A percentile compares a stretch with the other conserved stretches of the same genome.
Conservation (phyloP, 371 early-diverging fungal species). For the Mortierella sp. region DNA sequence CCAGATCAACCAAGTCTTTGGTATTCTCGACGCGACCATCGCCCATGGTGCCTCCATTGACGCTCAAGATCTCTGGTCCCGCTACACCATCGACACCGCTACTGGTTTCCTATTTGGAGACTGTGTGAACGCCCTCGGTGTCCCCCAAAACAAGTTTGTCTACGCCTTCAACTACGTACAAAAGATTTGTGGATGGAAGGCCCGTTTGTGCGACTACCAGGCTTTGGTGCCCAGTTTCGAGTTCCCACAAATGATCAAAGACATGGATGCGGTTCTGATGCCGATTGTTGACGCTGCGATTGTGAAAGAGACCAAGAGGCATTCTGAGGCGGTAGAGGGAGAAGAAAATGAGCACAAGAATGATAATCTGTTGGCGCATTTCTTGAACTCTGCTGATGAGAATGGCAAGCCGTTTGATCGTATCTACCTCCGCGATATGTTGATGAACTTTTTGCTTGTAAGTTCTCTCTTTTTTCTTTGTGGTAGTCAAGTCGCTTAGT, state of each 20-base stretch:
- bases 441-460: conserved; percentile 60
- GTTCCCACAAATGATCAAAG: conserved; percentile 55
- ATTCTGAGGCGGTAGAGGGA: conserved; percentile 5
- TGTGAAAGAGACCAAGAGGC: conserved; percentile 38
- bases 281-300: conserved; percentile 55
- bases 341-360: conserved; percentile 38
- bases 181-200: conserved; percentile 57
- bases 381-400: conserved; percentile 57
- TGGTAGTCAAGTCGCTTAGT: too few species aligned
- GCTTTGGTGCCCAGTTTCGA: conserved; percentile 24
- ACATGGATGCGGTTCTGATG: conserved; percentile 51
- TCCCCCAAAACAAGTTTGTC: conserved; percentile 50
- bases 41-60: conserved; percentile 39
- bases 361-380: conserved; percentile 47
- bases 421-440: conserved; percentile 54
- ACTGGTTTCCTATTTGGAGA: conserved; percentile 56
- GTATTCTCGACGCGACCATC: conserved; percentile 44
- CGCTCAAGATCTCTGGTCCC: conserved; percentile 57
- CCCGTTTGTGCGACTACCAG: conserved; percentile 58
- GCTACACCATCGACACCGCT: conserved; percentile 55
- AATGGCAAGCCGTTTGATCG: conserved; percentile 57
- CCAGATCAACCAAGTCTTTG: conserved; percentile 57
- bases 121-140: conserved; percentile 49
- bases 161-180: conserved; percentile 56
- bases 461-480: too few species aligned